Conservation (phyloP, 75 land plant species). For the Cupressus sempervirens region DNA sequence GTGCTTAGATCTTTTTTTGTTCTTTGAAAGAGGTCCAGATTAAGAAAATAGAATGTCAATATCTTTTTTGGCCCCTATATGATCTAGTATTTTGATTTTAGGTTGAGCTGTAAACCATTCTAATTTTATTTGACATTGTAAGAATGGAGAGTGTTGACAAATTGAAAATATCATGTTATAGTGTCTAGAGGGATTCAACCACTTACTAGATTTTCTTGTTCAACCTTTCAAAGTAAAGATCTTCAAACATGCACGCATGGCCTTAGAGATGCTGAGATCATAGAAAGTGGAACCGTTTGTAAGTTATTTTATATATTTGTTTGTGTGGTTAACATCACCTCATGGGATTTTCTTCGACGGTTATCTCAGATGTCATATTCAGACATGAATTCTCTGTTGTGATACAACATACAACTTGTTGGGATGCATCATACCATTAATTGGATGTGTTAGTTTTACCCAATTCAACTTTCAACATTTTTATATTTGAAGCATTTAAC, state of each 20-base stretch:
- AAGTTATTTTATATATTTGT: slow-evolving; percentile 23
- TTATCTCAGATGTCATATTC: no score
- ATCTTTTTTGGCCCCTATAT: background rate
- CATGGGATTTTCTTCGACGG: no score
- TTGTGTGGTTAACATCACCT: no score
- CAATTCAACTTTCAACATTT: no score
- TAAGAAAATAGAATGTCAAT: background rate
- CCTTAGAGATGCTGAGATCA: slow-evolving; percentile 68
- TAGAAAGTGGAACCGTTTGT: slow-evolving; percentile 82
- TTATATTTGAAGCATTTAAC: no score
- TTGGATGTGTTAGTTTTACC: no score
- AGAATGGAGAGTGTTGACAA: slow-evolving; percentile 61
- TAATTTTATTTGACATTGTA: slow-evolving; percentile 10
- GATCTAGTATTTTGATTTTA: background rate
- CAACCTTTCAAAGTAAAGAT: slow-evolving; percentile 64
- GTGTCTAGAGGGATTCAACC: slow-evolving; percentile 75
- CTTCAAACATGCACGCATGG: slow-evolving; percentile 39
- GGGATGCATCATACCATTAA: no score
- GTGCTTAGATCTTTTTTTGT: no score
- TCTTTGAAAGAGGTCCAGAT: background rate
- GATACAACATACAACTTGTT: no score
- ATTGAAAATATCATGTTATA: slow-evolving; percentile 68
- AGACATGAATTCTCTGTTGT: background rate
- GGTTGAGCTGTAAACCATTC: background rate
- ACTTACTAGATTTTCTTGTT: slow-evolving; percentile 46